These are phyloP conservation scores for Vigna radiata DNA, from an alignment of 306 rosid species.

Conservation along the genomic window DNA sequence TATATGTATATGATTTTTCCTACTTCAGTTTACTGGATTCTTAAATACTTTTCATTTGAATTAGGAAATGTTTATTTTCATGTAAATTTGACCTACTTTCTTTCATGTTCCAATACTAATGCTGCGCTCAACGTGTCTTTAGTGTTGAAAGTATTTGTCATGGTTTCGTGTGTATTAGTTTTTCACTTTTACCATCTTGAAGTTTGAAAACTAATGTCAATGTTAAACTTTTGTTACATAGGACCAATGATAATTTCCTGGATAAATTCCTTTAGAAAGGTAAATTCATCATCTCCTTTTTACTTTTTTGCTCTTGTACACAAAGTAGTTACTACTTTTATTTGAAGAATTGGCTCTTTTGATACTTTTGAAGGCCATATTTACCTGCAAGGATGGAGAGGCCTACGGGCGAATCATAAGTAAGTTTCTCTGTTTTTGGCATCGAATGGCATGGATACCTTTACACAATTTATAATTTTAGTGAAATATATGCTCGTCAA, in stretches of 20 bases:
- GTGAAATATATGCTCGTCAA: neutral
- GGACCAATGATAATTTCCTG: conserved; percentile 76
- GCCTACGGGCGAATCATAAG: conserved; percentile 81
- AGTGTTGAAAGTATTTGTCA: neutral
- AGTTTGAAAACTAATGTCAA: conserved; percentile 37
- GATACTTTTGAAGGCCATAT: conserved; percentile 58
- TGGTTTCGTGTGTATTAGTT: conserved; percentile 27
- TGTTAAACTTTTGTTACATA: conserved; percentile 46
- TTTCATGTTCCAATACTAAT: conserved; percentile 23
- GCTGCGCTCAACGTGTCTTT: conserved; percentile 12
- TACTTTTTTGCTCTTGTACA: conserved; percentile 20
- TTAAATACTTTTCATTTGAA: neutral
- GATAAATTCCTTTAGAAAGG: conserved; percentile 78
- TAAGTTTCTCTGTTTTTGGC: conserved; percentile 48
- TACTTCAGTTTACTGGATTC: conserved; percentile 1
- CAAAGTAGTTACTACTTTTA: neutral
- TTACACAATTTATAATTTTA: conserved; percentile 14
- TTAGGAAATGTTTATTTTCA: conserved; percentile 14
- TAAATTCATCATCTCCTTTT: conserved; percentile 39
- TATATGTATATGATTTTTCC: conserved; percentile 9
- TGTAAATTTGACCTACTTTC: conserved; percentile 24
- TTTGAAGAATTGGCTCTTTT: conserved; percentile 43
- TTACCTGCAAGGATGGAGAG: conserved; percentile 66
- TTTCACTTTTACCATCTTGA: conserved; percentile 29
- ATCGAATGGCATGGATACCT: conserved; percentile 6